These are phyloP conservation scores for Backusella sp. DNA, from an alignment of 192 early-diverging fungal species.

Conservation along the genomic window DNA sequence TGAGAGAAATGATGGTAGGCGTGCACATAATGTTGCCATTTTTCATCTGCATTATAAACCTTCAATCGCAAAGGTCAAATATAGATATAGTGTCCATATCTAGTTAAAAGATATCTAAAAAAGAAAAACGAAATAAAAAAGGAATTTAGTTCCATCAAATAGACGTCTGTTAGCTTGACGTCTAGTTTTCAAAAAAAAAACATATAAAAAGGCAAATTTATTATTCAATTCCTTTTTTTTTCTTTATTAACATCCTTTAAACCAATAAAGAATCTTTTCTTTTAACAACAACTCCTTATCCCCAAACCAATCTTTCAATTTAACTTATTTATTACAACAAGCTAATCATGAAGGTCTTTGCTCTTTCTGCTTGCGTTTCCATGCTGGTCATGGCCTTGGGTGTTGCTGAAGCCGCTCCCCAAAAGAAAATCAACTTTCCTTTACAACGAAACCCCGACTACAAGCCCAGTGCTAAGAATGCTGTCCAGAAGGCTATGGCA, in stretches of 20 bases:
- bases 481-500: conserved; percentile 20
- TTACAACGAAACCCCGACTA: conserved; percentile 23
- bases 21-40: not conserved
- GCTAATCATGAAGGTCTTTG: not conserved
- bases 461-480: conserved; percentile 25
- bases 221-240: not conserved
- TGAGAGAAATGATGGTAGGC: not conserved
- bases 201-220: not conserved
- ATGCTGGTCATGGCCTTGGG: conserved; percentile 1
- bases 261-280: not conserved
- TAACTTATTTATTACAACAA: not conserved
- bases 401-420: not conserved
- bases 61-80: not conserved
- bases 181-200: not conserved
- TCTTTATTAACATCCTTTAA: not conserved
- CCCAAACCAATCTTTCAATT: not conserved
- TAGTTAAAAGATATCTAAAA: not conserved
- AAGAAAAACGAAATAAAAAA: conserved; percentile 3
- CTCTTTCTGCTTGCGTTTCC: not conserved
- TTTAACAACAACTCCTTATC: not conserved
- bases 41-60: not conserved
- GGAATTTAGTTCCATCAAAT: not conserved
- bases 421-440: conserved; percentile 11
- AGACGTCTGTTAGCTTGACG: not conserved
- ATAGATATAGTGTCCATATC: not conserved